These are phyloP conservation scores for Heliocybe sulcata DNA, from an alignment of 1,284 basidiomycete species.

Conservation along the genomic window DNA sequence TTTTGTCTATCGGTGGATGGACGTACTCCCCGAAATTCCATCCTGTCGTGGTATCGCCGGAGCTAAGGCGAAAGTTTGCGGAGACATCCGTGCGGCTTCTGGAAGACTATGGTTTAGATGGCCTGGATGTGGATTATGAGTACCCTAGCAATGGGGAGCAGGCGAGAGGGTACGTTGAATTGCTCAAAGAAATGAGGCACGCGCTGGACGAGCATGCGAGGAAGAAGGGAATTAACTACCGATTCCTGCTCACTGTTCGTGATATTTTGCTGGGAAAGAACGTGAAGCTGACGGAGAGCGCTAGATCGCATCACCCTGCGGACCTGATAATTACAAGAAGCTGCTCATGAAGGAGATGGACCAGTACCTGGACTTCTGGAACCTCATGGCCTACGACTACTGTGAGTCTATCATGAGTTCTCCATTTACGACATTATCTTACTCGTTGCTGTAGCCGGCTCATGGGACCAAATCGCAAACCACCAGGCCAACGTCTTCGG, in stretches of 20 bases:
- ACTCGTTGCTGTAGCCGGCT: slow-evolving; percentile 52
- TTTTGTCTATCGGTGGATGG: slow-evolving; percentile 77
- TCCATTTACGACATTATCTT: slow-evolving; percentile 8
- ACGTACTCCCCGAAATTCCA: slow-evolving; percentile 80
- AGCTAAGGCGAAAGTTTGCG: slow-evolving; percentile 71
- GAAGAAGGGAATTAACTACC: slow-evolving; percentile 50
- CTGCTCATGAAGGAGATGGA: slow-evolving; percentile 84
- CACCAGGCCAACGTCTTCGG: slow-evolving; percentile 89
- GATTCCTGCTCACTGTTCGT: slow-evolving; percentile 70
- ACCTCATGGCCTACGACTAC: slow-evolving; percentile 91
- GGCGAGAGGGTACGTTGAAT: slow-evolving; percentile 64
- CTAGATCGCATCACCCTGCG: slow-evolving; percentile 89
- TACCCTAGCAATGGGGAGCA: slow-evolving; percentile 70
- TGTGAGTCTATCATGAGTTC: slow-evolving; percentile 32
- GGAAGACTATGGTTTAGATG: slow-evolving; percentile 57
- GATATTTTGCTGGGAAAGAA: neutral
- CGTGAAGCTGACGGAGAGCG: neutral
- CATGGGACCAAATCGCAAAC: slow-evolving; percentile 72
- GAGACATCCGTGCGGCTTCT: slow-evolving; percentile 71
- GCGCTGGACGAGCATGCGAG: slow-evolving; percentile 64
- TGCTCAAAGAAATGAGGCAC: slow-evolving; percentile 63
- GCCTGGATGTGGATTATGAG: slow-evolving; percentile 81
- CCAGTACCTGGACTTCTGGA: slow-evolving; percentile 88
- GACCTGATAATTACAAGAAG: slow-evolving; percentile 78
- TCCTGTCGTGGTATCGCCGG: slow-evolving; percentile 60